phyloP scores from a whole-genome alignment of 169 alveolate genomes.

The Theileria parva region DNA sequence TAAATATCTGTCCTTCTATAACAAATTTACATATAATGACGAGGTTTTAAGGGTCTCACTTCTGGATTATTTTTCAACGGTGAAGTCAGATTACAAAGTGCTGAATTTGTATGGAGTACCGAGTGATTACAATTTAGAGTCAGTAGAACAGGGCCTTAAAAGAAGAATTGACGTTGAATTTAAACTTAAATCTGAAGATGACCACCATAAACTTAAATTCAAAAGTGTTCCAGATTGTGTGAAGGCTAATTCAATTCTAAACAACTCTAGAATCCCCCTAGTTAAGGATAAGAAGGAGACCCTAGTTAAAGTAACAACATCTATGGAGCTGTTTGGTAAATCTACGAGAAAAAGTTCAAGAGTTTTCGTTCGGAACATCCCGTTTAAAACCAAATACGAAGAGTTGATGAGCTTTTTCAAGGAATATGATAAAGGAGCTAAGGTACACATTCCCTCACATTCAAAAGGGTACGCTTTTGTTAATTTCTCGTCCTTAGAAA shows the following conservation, averaged over 20 bases:
- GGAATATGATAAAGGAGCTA: slow-evolving; percentile 38
- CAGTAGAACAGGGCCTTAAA: slow-evolving; percentile 26
- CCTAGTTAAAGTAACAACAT: slow-evolving; percentile 20
- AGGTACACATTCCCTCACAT: slow-evolving; percentile 37
- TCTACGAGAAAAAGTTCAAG: slow-evolving; percentile 41
- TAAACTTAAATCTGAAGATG: slow-evolving; percentile 29
- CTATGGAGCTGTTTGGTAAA: slow-evolving; percentile 31
- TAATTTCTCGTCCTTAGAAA: slow-evolving; percentile 37
- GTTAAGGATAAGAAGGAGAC: slow-evolving; percentile 11
- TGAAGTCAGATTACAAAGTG: slow-evolving; percentile 33
- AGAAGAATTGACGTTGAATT: slow-evolving; percentile 14
- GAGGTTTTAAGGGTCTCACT: slow-evolving; percentile 25
- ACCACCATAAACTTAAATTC: slow-evolving; percentile 38
- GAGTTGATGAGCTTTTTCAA: slow-evolving; percentile 22
- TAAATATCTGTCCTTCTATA: slow-evolving; percentile 21
- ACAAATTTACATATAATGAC: slow-evolving; percentile 32
- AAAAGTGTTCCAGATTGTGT: slow-evolving; percentile 53
- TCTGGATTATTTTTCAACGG: background rate
- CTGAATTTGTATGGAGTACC: slow-evolving; percentile 33
- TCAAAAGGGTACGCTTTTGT: slow-evolving; percentile 65
- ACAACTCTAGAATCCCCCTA: slow-evolving; percentile 17
- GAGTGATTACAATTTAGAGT: slow-evolving; percentile 6
- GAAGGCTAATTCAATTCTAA: slow-evolving; percentile 43
- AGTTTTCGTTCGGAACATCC: slow-evolving; percentile 59
- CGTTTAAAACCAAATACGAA: slow-evolving; percentile 20